Evolutionary conservation across 768 basidiomycete species (phyloP), one percentile per base, ranked within the genome.

Genomic region (Mycena metata): DNA sequence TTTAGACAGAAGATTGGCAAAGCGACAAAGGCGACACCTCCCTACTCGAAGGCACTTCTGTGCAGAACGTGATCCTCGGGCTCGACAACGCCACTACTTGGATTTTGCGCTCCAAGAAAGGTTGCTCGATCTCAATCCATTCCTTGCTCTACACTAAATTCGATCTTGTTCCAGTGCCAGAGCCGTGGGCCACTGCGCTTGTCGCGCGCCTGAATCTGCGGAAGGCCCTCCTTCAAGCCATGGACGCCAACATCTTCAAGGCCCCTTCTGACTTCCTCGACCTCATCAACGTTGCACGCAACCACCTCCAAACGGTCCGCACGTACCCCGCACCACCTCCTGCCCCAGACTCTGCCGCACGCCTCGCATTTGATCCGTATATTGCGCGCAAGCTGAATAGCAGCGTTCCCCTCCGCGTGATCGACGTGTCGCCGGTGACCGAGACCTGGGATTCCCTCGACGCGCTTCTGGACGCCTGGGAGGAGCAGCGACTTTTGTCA

Each of bases 1-100:
- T 54, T 60, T 71, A 95, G 94, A 83, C 87, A 67, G 95, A 96
- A 83, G 94, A 96, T 73, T 95, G 93, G 90, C 93, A 95, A 77
- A 86, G 91, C 64, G 96, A 98, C 70, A 96, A 96, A 79, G 92
- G 90, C 72, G 95, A 95, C 21, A 84, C 96, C 0, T 87, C 89
- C 0, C 81, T 96, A 6, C 82, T 90, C 12, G 93, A 96, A 79
- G 83, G 85, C 9, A 77, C 90, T 30, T 84, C 88, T 19, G 85
- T 87, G 19, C 81, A 82, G 52, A 83, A 85, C 63, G 78, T 93
- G 26, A 65, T 91, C 9, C 77, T 81, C 19, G 80, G 83, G 60
- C 77, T 96, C 17, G 89, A 93, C 45, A 83, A 86, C 15, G 91
- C 93, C 0, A 81, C 84, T 16, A 68, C 75, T 23, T 96, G 93